Conservation (phyloP, 345 rosid genomes). For the Gossypium thurberi region DNA sequence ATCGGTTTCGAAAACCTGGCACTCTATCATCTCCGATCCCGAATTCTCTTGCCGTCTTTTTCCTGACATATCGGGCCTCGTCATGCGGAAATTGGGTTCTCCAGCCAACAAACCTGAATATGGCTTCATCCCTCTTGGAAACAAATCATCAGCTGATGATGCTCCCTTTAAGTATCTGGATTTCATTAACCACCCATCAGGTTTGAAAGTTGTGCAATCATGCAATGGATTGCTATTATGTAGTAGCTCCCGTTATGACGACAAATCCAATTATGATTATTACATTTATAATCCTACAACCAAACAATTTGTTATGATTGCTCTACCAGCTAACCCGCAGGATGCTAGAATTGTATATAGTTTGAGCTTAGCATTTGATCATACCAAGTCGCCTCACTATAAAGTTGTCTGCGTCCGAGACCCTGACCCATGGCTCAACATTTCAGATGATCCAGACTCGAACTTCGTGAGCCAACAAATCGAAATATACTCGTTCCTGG, state of each 20-base stretch:
- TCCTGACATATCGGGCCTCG: background rate
- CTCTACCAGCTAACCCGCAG: background rate
- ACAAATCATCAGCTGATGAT: background rate
- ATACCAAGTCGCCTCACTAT: background rate
- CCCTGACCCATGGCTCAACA: background rate
- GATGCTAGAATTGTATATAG: too few relatives aligned
- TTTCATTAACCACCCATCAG: background rate
- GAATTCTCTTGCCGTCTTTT: background rate
- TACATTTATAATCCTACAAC: conserved; percentile 3
- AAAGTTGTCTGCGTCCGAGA: background rate
- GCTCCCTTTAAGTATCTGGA: background rate
- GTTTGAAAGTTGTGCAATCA: background rate
- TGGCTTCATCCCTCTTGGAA: background rate
- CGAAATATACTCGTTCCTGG: background rate
- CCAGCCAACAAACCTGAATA: background rate
- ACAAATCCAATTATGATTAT: background rate
- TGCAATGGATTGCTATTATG: background rate
- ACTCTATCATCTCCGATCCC: conserved; percentile 19
- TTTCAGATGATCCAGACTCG: background rate
- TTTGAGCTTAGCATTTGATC: background rate
- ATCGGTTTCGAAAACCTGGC: conserved; percentile 21
- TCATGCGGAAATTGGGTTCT: background rate
- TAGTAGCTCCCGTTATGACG: background rate
- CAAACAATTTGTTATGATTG: background rate
- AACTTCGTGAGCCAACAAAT: background rate